Evolutionary conservation across 352 stramenopile genomes (phyloP).

Genomic region (Pythium biforme): DNA sequence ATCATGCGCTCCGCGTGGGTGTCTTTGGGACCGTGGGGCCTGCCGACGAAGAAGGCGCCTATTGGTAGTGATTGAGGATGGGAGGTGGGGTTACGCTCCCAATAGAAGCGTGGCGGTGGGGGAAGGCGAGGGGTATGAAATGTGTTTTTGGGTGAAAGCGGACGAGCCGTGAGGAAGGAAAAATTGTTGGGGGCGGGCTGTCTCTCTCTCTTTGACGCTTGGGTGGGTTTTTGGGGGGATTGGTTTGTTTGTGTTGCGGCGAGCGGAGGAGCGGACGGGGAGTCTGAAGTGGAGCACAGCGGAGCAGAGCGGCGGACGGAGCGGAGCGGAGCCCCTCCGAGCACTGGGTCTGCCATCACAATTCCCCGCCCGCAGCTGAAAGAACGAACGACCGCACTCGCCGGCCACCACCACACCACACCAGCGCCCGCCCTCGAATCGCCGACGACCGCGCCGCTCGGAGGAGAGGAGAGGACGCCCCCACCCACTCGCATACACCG

Average conservation of each 20-base stretch:
- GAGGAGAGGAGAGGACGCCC: background rate
- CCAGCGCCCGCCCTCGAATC: background rate
- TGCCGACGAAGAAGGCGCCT: background rate
- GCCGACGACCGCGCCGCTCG: background rate
- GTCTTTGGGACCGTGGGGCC: background rate
- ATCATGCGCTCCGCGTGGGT: slow-evolving; percentile 26
- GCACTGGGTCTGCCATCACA: slow-evolving; percentile 29
- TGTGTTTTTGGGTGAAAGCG: slow-evolving; percentile 26
- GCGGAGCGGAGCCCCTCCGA: slow-evolving; percentile 14
- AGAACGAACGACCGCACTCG: slow-evolving; percentile 22
- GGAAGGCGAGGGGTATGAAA: background rate
- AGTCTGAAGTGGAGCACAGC: background rate
- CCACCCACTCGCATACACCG: background rate
- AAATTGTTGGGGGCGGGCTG: background rate
- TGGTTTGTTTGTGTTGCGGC: background rate
- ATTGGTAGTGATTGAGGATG: too few relatives aligned
- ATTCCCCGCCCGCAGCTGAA: slow-evolving; percentile 20
- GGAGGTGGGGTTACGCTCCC: background rate
- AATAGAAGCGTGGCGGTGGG: slow-evolving; percentile 12
- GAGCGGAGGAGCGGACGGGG: slow-evolving; percentile 8
- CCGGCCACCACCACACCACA: slow-evolving; percentile 4
- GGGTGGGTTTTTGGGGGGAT: background rate
- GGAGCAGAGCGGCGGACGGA: slow-evolving; percentile 17
- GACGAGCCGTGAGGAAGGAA: background rate
- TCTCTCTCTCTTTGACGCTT: slow-evolving; percentile 1